Conservation (phyloP, 2,329 filamentous ascomycete species). For the Botrytis paeoniae region DNA sequence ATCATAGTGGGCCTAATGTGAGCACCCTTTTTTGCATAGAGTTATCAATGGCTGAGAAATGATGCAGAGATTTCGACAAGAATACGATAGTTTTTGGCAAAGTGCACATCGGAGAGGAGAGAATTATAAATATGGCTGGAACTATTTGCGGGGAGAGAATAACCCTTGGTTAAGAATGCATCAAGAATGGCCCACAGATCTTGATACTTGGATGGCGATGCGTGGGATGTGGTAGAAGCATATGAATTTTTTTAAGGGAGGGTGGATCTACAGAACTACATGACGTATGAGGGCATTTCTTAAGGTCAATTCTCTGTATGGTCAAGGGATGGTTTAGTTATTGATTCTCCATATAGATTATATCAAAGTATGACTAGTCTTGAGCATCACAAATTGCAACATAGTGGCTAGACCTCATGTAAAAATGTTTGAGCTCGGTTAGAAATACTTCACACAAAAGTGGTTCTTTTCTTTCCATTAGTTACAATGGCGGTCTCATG, state of each 20-base stretch:
- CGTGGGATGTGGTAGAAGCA: neutral
- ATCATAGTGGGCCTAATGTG: constrained; percentile 32
- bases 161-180: constrained; percentile 22
- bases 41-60: constrained; percentile 1
- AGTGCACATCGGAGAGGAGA: constrained; percentile 32
- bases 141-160: constrained; percentile 2
- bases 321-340: neutral
- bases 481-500: neutral
- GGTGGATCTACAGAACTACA: neutral
- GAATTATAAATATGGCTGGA: constrained; percentile 19
- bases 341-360: neutral
- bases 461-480: neutral
- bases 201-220: constrained; percentile 20
- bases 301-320: neutral
- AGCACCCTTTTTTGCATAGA: neutral
- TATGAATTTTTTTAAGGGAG: neutral
- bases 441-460: neutral
- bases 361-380: neutral
- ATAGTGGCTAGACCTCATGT: neutral
- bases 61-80: constrained; percentile 30
- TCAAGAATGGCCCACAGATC: constrained; percentile 22
- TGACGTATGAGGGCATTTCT: neutral
- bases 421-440: neutral
- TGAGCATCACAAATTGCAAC: neutral
- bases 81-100: constrained; percentile 35